Evolutionary conservation across 2,329 filamentous ascomycete species (phyloP).

Genomic region (Tolypocladium guangdongense): DNA sequence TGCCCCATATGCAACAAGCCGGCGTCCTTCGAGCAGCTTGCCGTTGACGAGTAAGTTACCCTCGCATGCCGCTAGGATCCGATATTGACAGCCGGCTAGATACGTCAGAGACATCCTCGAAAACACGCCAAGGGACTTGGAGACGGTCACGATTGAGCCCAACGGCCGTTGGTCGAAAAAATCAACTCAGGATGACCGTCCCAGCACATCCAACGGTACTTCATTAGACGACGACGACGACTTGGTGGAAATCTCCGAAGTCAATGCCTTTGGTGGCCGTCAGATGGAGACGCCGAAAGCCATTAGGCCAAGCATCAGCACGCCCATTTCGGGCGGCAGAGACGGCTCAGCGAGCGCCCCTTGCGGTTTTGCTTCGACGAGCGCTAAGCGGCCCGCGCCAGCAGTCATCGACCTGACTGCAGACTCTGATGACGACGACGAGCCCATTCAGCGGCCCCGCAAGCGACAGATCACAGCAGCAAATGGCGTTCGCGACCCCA

Average conservation of each 20-base stretch:
- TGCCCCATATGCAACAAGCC: constrained; percentile 87
- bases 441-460: constrained; percentile 29
- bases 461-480: constrained; percentile 33
- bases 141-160: constrained; percentile 85
- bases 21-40: constrained; percentile 69
- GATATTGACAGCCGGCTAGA: constrained; percentile 26
- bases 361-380: constrained; percentile 22
- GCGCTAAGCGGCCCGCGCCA: constrained; percentile 36
- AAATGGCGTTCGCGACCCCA: constrained; percentile 11
- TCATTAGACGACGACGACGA: constrained; percentile 36
- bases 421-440: constrained; percentile 40
- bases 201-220: constrained; percentile 15
- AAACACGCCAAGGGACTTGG: constrained; percentile 57
- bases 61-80: background rate
- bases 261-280: constrained; percentile 23
- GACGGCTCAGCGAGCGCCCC: constrained; percentile 25
- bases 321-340: constrained; percentile 24
- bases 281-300: constrained; percentile 26
- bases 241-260: constrained; percentile 36
- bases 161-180: constrained; percentile 62
- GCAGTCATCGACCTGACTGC: constrained; percentile 50
- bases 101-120: constrained; percentile 82
- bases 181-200: constrained; percentile 19
- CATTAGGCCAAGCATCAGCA: constrained; percentile 23
- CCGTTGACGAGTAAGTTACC: constrained; percentile 67